Base-by-base conservation (phyloP, 2,329 filamentous ascomycete species). In the Ophiostoma triangulosporum region DNA sequence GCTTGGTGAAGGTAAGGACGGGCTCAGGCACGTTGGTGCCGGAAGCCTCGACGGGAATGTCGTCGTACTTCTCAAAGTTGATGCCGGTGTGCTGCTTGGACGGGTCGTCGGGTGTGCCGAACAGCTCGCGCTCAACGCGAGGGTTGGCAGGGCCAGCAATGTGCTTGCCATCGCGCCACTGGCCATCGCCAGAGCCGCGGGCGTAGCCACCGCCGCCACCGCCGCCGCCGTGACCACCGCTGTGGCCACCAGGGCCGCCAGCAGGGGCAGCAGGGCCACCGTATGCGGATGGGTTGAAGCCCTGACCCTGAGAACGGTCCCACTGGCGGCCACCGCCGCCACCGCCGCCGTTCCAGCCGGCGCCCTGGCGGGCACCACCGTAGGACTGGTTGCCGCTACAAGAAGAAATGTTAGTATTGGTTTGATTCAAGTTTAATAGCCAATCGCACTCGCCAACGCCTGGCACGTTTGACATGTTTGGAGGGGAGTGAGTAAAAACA, bases 11-110 rank as follows among this genome's bases (percentile, higher is more conserved):
- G 57, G 82, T 78, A 60, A 83, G 83, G 61, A 96, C 88, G 38
- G 91, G 86, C 66, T 97, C 93, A 46, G 93, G 93, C 52, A 97
- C 89, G 65, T 95, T 82, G 52, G 88, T 84, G 57, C 93, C 93
- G 57, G 91, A 96, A 59, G 93, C 93, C 73, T 97, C 93, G 60
- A 98, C 93, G 53, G 93, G 93, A 61, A 98, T 98, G 70, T 98
- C 93, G 66, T 98, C 93, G 73, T 98, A 98, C 78, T 98, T 98
- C 75, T 95, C 85, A 68, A 98, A 98, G 80, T 98, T 98, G 85
- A 98, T 97, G 71, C 93, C 93, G 32, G 89, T 96, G 65, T 94
- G 87, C 70, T 95, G 87, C 78, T 96, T 97, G 61, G 85, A 82
- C 59, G 91, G 88, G 66, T 97, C 93, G 69, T 97, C 91, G 62